Conservation (phyloP, 1,284 basidiomycete genomes). For the Melampsora americana region DNA sequence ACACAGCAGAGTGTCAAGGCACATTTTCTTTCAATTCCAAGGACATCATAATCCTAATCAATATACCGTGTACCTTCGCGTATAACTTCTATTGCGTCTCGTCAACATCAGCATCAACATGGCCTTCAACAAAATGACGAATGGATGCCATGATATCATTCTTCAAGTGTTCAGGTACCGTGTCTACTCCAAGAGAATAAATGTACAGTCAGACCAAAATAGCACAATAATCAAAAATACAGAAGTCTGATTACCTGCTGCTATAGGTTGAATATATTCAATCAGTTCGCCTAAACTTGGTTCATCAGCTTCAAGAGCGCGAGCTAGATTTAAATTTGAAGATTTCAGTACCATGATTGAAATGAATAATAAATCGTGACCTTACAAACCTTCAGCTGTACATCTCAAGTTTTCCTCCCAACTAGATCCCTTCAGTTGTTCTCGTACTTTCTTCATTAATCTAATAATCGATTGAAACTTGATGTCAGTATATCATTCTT, state of each 20-base stretch:
- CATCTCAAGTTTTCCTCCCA: conserved; percentile 39
- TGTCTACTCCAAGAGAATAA: no score
- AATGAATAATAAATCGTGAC: neutral
- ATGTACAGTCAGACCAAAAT: no score
- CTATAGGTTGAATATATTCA: conserved; percentile 30
- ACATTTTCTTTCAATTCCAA: no score
- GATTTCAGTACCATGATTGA: no score
- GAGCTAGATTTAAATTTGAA: neutral
- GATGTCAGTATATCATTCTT: neutral
- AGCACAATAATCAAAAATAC: neutral
- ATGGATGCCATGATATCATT: no score
- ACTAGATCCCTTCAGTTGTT: conserved; percentile 19
- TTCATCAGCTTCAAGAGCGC: conserved; percentile 7
- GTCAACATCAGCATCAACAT: no score
- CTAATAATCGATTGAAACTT: neutral
- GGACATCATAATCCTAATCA: no score
- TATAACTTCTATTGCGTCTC: no score
- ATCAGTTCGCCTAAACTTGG: conserved; percentile 21
- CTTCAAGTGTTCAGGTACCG: no score
- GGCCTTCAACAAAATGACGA: no score
- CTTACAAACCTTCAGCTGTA: conserved; percentile 27
- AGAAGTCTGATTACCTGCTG: conserved; percentile 26
- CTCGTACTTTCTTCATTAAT: conserved; percentile 24
- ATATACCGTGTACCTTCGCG: no score
- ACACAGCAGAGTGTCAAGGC: no score